Evolutionary conservation across 305 asterid genomes (phyloP).

Genomic region (Ajuga reptans): DNA sequence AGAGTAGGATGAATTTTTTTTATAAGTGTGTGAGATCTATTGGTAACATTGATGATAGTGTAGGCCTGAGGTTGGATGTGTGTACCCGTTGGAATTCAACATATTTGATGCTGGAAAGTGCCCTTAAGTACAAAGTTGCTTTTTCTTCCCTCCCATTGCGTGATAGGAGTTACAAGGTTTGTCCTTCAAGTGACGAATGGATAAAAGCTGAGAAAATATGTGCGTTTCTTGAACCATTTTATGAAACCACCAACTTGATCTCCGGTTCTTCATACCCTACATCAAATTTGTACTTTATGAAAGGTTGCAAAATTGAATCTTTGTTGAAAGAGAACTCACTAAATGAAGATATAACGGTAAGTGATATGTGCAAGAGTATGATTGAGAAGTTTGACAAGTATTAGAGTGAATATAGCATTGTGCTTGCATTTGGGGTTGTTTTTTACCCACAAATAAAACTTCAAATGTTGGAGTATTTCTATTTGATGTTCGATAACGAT

Average conservation of each 20-base stretch:
- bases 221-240: background rate
- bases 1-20: background rate
- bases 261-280: too few relatives aligned
- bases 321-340: background rate
- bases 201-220: background rate
- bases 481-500: too few relatives aligned
- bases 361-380: background rate
- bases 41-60: background rate
- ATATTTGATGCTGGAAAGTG: background rate
- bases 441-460: background rate
- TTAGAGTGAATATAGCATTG: background rate
- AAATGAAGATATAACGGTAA: background rate
- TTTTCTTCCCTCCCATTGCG: background rate
- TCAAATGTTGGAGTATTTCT: too few relatives aligned
- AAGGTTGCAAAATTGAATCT: too few relatives aligned
- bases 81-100: too few relatives aligned
- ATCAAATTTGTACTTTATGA: too few relatives aligned
- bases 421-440: slow-evolving; percentile 6
- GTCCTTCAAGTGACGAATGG: background rate
- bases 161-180: background rate
- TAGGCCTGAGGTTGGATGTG: background rate
- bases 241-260: too few relatives aligned
- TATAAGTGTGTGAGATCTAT: background rate
- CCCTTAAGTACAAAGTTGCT: background rate
- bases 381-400: background rate